Percentiles rank a stretch among this genome's conserved stretches.
Evolutionary conservation across 768 basidiomycete species (phyloP).

Genomic region (Termitomyces bulborhizus): DNA sequence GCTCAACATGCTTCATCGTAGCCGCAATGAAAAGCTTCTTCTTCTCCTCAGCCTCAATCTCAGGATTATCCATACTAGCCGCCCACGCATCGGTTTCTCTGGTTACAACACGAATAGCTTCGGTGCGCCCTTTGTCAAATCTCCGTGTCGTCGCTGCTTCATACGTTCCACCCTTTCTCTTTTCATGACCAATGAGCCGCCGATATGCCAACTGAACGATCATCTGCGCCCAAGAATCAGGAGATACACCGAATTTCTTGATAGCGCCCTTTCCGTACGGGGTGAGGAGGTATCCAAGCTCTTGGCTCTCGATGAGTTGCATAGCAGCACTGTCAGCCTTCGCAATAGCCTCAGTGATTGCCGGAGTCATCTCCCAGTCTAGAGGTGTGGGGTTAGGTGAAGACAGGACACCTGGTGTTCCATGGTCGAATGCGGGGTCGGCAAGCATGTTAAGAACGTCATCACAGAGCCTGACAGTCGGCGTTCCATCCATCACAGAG

Average conservation of each 20-base stretch:
- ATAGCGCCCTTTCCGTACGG: conserved; percentile 81
- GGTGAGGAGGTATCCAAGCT: conserved; percentile 56
- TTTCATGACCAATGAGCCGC: conserved; percentile 50
- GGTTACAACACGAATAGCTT: conserved; percentile 85
- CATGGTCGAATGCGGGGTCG: conserved; percentile 59
- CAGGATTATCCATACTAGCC: conserved; percentile 59
- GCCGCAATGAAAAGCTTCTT: conserved; percentile 54
- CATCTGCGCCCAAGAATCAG: conserved; percentile 95
- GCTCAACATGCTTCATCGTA: conserved; percentile 52
- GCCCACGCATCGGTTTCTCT: conserved; percentile 74
- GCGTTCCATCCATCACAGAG: conserved; percentile 87
- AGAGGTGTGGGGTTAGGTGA: conserved; percentile 40
- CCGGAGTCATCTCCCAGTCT: conserved; percentile 55
- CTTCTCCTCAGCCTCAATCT: conserved; percentile 32
- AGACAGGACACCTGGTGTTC: conserved; percentile 23
- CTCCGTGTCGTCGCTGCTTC: conserved; percentile 89
- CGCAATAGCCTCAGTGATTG: conserved; percentile 44
- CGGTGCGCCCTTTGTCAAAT: conserved; percentile 87
- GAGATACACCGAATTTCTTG: conserved; percentile 84
- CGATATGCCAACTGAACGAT: conserved; percentile 85
- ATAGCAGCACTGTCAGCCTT: conserved; percentile 48
- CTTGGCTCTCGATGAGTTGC: conserved; percentile 58
- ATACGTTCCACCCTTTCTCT: conserved; percentile 76
- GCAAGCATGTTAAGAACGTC: conserved; percentile 57
- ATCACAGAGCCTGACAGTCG: conserved; percentile 68